Conservation (phyloP, 305 asterid species). For the Salvia sclarea region DNA sequence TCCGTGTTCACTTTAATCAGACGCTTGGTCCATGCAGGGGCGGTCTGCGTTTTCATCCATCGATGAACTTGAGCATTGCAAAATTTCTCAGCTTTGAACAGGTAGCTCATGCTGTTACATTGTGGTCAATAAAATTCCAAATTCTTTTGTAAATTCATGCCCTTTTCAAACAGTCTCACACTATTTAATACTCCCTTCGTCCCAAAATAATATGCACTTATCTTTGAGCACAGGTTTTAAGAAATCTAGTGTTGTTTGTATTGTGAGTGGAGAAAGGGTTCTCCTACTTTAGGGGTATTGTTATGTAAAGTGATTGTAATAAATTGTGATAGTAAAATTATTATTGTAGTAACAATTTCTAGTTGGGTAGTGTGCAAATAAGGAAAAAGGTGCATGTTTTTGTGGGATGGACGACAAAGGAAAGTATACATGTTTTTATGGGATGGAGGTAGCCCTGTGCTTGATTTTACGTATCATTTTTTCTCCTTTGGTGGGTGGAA, state of each 20-base stretch:
- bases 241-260: no score
- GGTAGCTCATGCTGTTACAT: constrained; percentile 41
- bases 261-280: no score
- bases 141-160: constrained; percentile 7
- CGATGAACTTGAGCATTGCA: constrained; percentile 89
- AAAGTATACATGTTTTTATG: no score
- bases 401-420: no score
- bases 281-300: no score
- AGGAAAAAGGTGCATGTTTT: no score
- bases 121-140: neutral
- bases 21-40: constrained; percentile 99
- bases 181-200: neutral
- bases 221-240: no score
- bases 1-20: constrained; percentile 91
- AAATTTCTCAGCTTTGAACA: constrained; percentile 96
- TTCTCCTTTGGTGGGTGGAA: neutral
- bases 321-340: no score
- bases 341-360: no score
- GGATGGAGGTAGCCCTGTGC: neutral
- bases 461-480: neutral
- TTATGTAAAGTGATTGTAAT: no score
- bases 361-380: no score
- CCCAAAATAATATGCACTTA: no score
- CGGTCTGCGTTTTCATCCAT: constrained; percentile 93
- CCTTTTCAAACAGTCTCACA: neutral